Base-by-base conservation (phyloP, 768 basidiomycete genomes). In the Kwoniella shandongensis region DNA sequence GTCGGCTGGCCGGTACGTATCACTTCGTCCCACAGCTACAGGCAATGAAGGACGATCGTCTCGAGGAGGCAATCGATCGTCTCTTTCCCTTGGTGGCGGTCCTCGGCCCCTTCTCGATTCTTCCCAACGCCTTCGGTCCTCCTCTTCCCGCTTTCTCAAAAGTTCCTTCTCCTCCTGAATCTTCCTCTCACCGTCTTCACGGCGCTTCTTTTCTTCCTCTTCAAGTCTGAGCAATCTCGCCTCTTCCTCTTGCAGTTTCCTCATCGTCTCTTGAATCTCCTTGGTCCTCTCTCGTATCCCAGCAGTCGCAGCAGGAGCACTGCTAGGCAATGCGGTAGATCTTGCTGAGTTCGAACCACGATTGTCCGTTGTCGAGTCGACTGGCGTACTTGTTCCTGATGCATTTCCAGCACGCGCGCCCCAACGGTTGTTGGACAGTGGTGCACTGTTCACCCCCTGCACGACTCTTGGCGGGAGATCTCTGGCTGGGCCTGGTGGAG, bases 241-340 rank as follows among this genome's bases (percentile, higher is more conserved):
- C 41, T 59, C 57, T 39, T 52, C 57, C 29, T 59, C 44, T 35
- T 59, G 38, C 12, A 59, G 18, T n/a, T 39, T 27, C 29, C 48
- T 46, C 20, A 59, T 36, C 17, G 40, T 48, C 46, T 52, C 57
- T 27, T 59, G 44, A 2, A 23, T 23, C 22, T 42, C 41, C 22
- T 42, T 42, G n/a, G 41, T 23, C 22, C 22, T 42, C n/a, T n/a
- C 41, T 42, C 41, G 41, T 6, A 42, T 6, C n/a, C 6, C 22
- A 23, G 41, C 41, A 18, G 41, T 8, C 17, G 41, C n/a, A 5
- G 7, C 22, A 23, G 41, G 6, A 8, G 41, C 6, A 6, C 8
- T 44, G n/a, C 44, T 20, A 25, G 32, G 26, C 22, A 46, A n/a
- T n/a, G n/a, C n/a, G n/a, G n/a, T n/a, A n/a, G n/a, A n/a, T n/a